phyloP scores from a whole-genome alignment of 2,329 filamentous ascomycete genomes.

The Aspergillus sojae region DNA sequence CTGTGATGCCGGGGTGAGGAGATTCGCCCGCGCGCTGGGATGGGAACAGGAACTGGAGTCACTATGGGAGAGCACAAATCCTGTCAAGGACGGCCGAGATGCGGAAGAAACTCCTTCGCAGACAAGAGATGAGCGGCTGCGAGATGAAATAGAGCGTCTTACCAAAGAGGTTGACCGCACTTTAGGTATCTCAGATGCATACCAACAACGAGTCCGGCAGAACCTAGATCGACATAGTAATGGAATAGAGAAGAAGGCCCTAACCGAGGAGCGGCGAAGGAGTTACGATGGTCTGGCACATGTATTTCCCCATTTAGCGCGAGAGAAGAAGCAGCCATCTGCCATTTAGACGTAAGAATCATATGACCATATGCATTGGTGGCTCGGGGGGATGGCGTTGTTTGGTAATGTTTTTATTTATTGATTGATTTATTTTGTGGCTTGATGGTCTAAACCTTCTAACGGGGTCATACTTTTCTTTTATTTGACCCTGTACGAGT shows the following conservation, averaged over 20 bases:
- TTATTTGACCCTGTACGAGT: no score
- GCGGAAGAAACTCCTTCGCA: conserved; percentile 39
- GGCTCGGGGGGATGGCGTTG: background rate
- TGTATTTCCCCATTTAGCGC: conserved; percentile 41
- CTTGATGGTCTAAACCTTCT: background rate
- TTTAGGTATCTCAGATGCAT: conserved; percentile 51
- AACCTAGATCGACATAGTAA: conserved; percentile 27
- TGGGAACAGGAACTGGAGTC: conserved; percentile 83
- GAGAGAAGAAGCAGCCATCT: conserved; percentile 12
- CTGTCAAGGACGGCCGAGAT: conserved; percentile 59
- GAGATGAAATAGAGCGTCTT: conserved; percentile 61
- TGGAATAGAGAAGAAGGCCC: conserved; percentile 6
- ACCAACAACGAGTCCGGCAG: conserved; percentile 44
- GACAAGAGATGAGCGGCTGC: conserved; percentile 58
- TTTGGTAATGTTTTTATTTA: background rate
- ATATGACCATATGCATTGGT: background rate
- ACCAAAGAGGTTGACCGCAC: conserved; percentile 61
- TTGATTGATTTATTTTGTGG: background rate
- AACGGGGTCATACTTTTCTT: background rate
- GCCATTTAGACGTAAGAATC: background rate
- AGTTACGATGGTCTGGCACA: conserved; percentile 31
- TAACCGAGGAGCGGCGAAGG: background rate
- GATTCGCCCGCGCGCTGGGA: conserved; percentile 76
- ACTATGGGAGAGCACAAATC: conserved; percentile 71
- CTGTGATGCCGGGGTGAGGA: conserved; percentile 79